Evolutionary conservation across 768 basidiomycete species (phyloP).

Genomic region (Chalciporus pseudorubinellus): DNA sequence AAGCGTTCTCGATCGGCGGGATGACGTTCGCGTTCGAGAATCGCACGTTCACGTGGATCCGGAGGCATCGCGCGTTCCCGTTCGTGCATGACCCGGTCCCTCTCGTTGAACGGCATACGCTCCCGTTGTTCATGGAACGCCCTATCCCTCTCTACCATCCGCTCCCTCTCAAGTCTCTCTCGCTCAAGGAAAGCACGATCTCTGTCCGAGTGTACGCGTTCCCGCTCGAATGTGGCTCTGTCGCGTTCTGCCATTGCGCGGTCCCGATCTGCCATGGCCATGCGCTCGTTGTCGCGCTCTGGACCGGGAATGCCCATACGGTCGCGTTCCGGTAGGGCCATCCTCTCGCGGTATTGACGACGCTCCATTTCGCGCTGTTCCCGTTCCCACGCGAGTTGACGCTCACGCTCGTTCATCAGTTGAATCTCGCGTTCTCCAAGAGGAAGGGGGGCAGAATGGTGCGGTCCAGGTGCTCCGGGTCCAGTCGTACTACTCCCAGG

Average conservation of each 20-base stretch:
- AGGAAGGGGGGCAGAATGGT: constrained; percentile 14
- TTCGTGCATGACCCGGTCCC: constrained; percentile 24
- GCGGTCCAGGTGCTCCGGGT: constrained; percentile 21
- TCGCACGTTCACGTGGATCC: constrained; percentile 22
- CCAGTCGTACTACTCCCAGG: constrained; percentile 5
- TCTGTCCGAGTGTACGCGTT: constrained; percentile 19
- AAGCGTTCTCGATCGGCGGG: constrained; percentile 26
- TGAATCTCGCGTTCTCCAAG: constrained; percentile 25
- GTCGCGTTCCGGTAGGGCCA: constrained; percentile 22
- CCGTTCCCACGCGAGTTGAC: constrained; percentile 28
- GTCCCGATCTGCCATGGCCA: constrained; percentile 19
- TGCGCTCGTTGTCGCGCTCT: constrained; percentile 25
- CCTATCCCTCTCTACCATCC: constrained; percentile 23
- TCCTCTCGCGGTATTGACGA: constrained; percentile 28
- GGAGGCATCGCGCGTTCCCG: constrained; percentile 19
- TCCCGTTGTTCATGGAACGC: constrained; percentile 20
- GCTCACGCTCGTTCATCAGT: constrained; percentile 22
- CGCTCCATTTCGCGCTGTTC: constrained; percentile 29
- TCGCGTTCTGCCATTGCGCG: constrained; percentile 23
- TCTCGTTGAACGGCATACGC: constrained; percentile 21
- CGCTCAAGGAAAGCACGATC: constrained; percentile 24
- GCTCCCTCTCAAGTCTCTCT: constrained; percentile 23
- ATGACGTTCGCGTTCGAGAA: constrained; percentile 4
- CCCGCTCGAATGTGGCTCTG: constrained; percentile 23
- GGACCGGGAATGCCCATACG: constrained; percentile 18